Base-by-base conservation (phyloP, 495 filamentous ascomycete species). In the Pyrenula massariospora region DNA sequence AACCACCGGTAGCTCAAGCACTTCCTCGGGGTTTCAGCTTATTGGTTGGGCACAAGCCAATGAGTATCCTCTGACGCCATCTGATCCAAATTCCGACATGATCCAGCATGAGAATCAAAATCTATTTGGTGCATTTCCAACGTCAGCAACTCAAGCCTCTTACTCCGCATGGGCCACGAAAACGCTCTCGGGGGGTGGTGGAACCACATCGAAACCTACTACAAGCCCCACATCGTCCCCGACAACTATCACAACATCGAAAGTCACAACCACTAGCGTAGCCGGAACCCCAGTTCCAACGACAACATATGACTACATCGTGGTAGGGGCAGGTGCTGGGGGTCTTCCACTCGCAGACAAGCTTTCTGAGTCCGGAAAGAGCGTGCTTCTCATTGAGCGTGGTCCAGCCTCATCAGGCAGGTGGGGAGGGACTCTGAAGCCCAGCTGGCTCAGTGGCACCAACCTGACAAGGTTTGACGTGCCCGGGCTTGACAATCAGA, bases 401-500 rank as follows among this genome's bases (percentile, higher is more conserved):
- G 31, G 31, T 5, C 31, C 31, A 42, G 31, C 31, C 5, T 42
- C 31, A 42, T 42, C 31, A 5, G 31, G 31, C 15, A 42, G 31
- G 15, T 42, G 31, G 31, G 61, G 61, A 21, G 61, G 61, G 2
- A 62, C 54, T 22, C 53, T 54, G 58, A 75, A 73, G 65, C 82
- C 81, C 21, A 68, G 71, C 22, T 88, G 84, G 84, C 70, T 84
- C 19, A 62, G 73, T 48, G 81, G 78, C 24, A 80, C 79, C 48
- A 75, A 76, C 53, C 73, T 88, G 23, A 86, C 84, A 52, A 80
- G 84, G 52, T 86, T 86, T 60, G 84, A 88, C 60, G 81, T 87
- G 22, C 84, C 84, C 11, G 84, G 84, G 59, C 77, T 87, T 57
- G 86, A 81, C 69, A 86, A 86, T 62, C 77, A 85, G 66, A 86